Conservation (phyloP, 371 early-diverging fungal genomes). For the Choanephora cucurbitarum region DNA sequence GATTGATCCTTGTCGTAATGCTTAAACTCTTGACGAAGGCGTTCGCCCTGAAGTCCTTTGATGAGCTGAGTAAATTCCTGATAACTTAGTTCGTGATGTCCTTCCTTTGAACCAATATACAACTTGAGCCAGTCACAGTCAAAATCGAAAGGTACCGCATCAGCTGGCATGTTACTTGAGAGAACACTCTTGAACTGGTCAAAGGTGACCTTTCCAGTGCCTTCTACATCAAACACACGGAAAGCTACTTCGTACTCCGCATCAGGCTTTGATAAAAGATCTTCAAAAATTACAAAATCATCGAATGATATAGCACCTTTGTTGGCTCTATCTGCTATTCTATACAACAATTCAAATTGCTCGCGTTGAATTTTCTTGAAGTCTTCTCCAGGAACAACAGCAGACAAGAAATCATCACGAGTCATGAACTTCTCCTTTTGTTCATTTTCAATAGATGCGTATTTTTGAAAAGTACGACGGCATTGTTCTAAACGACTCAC, state of each 20-base stretch:
- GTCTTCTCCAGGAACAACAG: conserved; percentile 69
- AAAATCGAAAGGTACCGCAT: conserved; percentile 71
- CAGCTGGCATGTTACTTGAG: conserved; percentile 54
- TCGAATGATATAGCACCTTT: conserved; percentile 68
- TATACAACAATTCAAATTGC: conserved; percentile 69
- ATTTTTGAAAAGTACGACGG: conserved; percentile 60
- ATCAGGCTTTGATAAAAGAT: conserved; percentile 73
- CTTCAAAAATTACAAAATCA: conserved; percentile 79
- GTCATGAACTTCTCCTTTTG: conserved; percentile 64
- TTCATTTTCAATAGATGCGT: conserved; percentile 63
- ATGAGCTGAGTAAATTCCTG: conserved; percentile 83
- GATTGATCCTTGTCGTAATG: conserved; percentile 67
- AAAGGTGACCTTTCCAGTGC: conserved; percentile 65
- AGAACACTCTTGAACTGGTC: conserved; percentile 73
- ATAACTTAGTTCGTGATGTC: conserved; percentile 63
- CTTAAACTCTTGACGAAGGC: conserved; percentile 80
- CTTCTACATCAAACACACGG: conserved; percentile 66
- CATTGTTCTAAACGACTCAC: conserved; percentile 46
- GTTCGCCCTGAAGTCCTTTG: conserved; percentile 77
- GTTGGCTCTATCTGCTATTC: conserved; percentile 68
- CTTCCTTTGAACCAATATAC: conserved; percentile 64
- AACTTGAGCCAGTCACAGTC: conserved; percentile 76
- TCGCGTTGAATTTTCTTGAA: conserved; percentile 61
- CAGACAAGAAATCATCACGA: conserved; percentile 68
- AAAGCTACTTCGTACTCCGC: conserved; percentile 86